Evolutionary conservation across 1,284 basidiomycete species (phyloP).

Genomic region (Abortiporus biennis): DNA sequence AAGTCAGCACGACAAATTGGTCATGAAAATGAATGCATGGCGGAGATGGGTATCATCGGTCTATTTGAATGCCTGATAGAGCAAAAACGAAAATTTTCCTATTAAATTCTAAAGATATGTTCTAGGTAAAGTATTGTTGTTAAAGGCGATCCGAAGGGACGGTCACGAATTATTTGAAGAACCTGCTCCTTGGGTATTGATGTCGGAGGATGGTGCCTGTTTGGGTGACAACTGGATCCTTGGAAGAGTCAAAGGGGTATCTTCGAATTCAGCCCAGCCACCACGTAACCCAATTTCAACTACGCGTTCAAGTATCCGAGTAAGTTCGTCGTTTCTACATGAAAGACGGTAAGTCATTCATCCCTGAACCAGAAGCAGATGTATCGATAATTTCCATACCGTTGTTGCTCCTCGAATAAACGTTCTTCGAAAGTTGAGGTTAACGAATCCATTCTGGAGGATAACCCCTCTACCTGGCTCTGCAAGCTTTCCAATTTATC

Average conservation of each 20-base stretch:
- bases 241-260: slow-evolving; percentile 45
- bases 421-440: slow-evolving; percentile 39
- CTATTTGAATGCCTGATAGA: too few relatives aligned
- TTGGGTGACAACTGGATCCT: slow-evolving; percentile 29
- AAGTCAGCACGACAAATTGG: too few relatives aligned
- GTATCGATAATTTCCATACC: slow-evolving; percentile 31
- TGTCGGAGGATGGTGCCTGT: too few relatives aligned
- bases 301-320: slow-evolving; percentile 60
- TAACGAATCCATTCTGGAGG: slow-evolving; percentile 38
- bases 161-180: too few relatives aligned
- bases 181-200: too few relatives aligned
- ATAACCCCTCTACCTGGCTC: slow-evolving; percentile 40
- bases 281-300: slow-evolving; percentile 68
- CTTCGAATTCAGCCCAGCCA: slow-evolving; percentile 61
- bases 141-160: too few relatives aligned
- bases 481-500: slow-evolving; percentile 64
- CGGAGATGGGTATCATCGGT: too few relatives aligned
- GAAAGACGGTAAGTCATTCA: neutral
- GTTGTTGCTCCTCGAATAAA: slow-evolving; percentile 34
- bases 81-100: too few relatives aligned
- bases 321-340: slow-evolving; percentile 56
- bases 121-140: too few relatives aligned
- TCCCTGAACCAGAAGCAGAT: slow-evolving; percentile 6
- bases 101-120: too few relatives aligned
- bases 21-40: too few relatives aligned